Evolutionary conservation across 345 rosid species (phyloP), one percentile per base, ranked within the genome.

Genomic region (Raphanus raphanistrum): DNA sequence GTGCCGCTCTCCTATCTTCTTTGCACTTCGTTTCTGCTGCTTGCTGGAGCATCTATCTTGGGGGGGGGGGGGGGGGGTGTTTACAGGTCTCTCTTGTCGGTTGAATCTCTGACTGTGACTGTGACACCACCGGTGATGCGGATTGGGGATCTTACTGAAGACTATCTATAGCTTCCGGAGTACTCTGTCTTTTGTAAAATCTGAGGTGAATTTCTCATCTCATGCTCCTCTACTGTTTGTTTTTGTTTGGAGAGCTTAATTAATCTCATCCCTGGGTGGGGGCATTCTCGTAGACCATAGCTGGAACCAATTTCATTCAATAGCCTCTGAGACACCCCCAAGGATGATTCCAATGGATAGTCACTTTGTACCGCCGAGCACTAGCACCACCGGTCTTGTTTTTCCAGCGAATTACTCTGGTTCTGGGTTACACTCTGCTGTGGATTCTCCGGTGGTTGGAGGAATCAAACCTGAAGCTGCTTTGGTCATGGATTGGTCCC

Each of bases 401-500:
- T 74, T 57, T 33, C 72, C 76, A 43, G 16, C 57, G 0, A 79
- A 10, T 69, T 74, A 74, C 66, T 3, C 52, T 10, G 45, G 11
- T 10, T 48, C 65, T 4, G 64, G 77, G 36, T 67, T 65, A 11
- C 38, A 32, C 9, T 91, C 90, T 12, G 17, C 68, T n/a, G 48
- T 76, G 1, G 25, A 92, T 94, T 66, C 25, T 57, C 27, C 65
- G 60, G 65, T 54, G 0, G 13, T 25, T 50, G 75, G 5, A 4
- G 35, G 66, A 52, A 11, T 63, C 71, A 79, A 55, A 63, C 58
- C 80, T 55, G 98, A 93, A 33, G 68, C 90, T 0, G 87, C 84
- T n/a, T 80, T 90, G 81, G 93, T 94, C 11, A 90, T 85, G 1
- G 97, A 90, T 71, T 93, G 98, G 98, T 85, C 98, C 16, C 75